Evolutionary conservation across 2,329 filamentous ascomycete genomes (phyloP), one percentile per base, ranked within the genome.

Genomic region (Graphium sp.): DNA sequence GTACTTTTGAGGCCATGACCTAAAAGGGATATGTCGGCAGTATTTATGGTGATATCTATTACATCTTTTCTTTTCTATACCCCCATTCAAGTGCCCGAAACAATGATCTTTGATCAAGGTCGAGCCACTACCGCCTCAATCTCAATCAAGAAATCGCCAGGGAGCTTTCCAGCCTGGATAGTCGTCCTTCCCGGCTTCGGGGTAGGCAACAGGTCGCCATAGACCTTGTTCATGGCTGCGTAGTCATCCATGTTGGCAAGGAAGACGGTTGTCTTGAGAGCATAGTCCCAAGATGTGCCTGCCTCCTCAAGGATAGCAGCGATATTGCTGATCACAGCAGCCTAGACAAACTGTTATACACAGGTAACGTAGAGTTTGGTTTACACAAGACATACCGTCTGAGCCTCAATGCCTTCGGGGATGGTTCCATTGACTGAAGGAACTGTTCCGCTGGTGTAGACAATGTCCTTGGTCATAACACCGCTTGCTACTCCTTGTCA

Each of bases 241-340:
- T 35, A 39, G 30, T 41, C 36, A 14, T 36, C 32, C 37, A 39
- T 39, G 31, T 35, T 26, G 21, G 37, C 37, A 14, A 39, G 32
- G 30, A 23, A 39, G 9, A 39, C 37, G 3, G 33, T 37, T 6
- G 37, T 39, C 32, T 39, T 39, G 25, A 37, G 28, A 4, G 33
- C 37, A 20, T 35, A 16, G 18, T 37, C 35, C 37, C 37, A 39
- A 11, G 37, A 35, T 11, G 37, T 39, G 17, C 37, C 37, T 4
- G 37, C 37, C 22, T 39, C 37, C 21, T 37, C 35, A 3, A 39
- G 30, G 24, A 39, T 35, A 15, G 32, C 29, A 6, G 30, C 30
- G 20, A 39, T 37, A 13, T 37, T 39, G 23, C 31, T 27, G 22
- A 34, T 36, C 11, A 36, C 31, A 14, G 24, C 31, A 22, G 22